Percentiles rank a stretch among this genome's conserved stretches.
phyloP scores from a whole-genome alignment of 2,329 filamentous ascomycete genomes.

The Chaetomium sp. region DNA sequence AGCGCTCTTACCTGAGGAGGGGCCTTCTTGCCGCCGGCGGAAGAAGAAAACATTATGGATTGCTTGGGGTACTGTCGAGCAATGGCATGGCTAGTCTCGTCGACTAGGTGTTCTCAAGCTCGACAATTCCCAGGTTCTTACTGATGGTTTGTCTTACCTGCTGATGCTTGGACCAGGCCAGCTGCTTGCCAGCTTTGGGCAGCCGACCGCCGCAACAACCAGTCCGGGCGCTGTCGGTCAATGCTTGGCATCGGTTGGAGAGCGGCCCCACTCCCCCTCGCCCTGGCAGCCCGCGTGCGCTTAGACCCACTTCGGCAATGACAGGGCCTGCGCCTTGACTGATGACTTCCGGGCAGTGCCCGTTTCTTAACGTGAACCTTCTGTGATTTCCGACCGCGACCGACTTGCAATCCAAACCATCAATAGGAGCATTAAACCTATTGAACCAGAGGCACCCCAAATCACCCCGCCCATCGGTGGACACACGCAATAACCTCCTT shows the following conservation, averaged over 20 bases:
- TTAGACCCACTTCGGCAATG: conserved; percentile 21
- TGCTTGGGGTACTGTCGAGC: conserved; percentile 15
- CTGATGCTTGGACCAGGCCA: conserved; percentile 21
- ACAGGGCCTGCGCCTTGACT: conserved; percentile 16
- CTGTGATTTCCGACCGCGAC: not conserved
- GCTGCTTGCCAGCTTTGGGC: conserved; percentile 30
- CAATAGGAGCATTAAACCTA: not conserved
- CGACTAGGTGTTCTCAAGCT: conserved; percentile 12
- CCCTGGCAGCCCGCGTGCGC: not conserved
- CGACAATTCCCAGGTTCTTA: not conserved
- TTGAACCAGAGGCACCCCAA: not conserved
- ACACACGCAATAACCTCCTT: not conserved
- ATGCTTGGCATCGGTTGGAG: conserved; percentile 3
- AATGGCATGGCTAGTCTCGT: conserved; percentile 31
- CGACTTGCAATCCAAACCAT: conserved; percentile 4
- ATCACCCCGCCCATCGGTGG: not conserved
- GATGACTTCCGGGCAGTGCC: no score
- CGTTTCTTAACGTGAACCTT: no score
- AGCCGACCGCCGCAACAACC: conserved; percentile 16
- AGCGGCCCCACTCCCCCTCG: conserved; percentile 8
- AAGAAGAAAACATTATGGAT: conserved; percentile 64
- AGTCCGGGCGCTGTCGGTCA: conserved; percentile 3
- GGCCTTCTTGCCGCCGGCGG: conserved; percentile 68
- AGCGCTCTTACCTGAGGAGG: conserved; percentile 63
- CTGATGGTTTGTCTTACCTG: conserved; percentile 9